Conservation (phyloP, 179 eudicot species). For the Beta lomatogona region DNA sequence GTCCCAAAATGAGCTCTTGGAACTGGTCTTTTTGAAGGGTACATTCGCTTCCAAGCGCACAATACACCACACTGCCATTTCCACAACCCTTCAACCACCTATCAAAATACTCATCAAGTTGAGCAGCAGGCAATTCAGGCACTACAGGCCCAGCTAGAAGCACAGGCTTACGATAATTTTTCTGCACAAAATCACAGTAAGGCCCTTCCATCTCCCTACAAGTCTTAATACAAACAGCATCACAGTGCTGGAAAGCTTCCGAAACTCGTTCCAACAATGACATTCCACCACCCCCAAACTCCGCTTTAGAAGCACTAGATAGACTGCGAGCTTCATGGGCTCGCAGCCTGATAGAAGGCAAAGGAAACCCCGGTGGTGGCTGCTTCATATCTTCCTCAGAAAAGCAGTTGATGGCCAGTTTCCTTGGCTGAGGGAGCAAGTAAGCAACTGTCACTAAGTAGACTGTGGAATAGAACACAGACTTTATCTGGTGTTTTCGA, state of each 20-base stretch:
- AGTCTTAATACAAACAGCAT: conserved; percentile 24
- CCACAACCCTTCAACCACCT: conserved; percentile 10
- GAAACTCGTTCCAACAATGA: conserved; percentile 13
- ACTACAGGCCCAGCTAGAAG: conserved; percentile 19
- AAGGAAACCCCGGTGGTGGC: conserved; percentile 26
- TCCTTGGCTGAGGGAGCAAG: conserved; percentile 4
- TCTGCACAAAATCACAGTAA: conserved; percentile 18
- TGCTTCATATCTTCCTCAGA: not conserved
- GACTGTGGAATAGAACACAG: conserved; percentile 13
- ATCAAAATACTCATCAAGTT: conserved; percentile 7
- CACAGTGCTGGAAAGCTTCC: conserved; percentile 11
- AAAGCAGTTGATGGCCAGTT: not conserved
- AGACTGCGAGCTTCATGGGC: conserved; percentile 26
- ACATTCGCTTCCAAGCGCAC: conserved; percentile 29
- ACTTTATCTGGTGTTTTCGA: conserved; percentile 16
- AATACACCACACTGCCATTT: conserved; percentile 18
- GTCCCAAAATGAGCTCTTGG: conserved; percentile 27
- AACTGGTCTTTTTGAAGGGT: conserved; percentile 16
- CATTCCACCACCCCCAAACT: conserved; percentile 15
- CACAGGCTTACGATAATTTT: conserved; percentile 15
- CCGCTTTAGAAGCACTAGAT: not conserved
- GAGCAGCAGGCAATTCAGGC: conserved; percentile 4
- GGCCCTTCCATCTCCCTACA: conserved; percentile 35
- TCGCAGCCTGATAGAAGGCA: conserved; percentile 15
- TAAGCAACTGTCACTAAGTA: conserved; percentile 21